Percentiles rank a stretch among this genome's conserved stretches.
Evolutionary conservation across 177 flowering plant genomes (phyloP).

Genomic region (Vitis hybrid): DNA sequence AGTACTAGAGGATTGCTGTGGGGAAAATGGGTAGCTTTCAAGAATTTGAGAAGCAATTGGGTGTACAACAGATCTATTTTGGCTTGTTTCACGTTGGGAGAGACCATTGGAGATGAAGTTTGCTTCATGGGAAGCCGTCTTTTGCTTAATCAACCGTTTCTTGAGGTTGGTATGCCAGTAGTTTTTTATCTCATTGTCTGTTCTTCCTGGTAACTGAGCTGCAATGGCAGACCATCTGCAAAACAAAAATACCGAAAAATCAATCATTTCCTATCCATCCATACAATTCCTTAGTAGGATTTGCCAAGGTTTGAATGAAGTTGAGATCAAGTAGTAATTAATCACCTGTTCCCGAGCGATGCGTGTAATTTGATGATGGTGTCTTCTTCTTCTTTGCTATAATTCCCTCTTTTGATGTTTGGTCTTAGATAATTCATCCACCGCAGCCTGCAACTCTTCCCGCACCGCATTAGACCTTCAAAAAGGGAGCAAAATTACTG

Average conservation of each 20-base stretch:
- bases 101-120: neutral
- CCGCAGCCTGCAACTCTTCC: slow-evolving; percentile 53
- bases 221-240: slow-evolving; percentile 45
- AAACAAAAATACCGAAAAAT: neutral
- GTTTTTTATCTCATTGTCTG: slow-evolving; percentile 41
- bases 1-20: slow-evolving; percentile 9
- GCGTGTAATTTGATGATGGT: slow-evolving; percentile 32
- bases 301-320: no score
- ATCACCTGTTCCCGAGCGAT: slow-evolving; percentile 30
- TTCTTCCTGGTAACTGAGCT: slow-evolving; percentile 33
- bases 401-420: slow-evolving; percentile 42
- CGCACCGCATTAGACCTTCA: slow-evolving; percentile 47
- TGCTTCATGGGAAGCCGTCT: neutral
- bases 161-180: slow-evolving; percentile 36
- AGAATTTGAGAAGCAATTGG: neutral
- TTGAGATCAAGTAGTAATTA: no score
- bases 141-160: slow-evolving; percentile 20
- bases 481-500: neutral
- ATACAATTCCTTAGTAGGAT: no score
- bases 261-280: neutral
- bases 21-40: slow-evolving; percentile 10
- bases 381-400: slow-evolving; percentile 36
- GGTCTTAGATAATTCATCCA: slow-evolving; percentile 53
- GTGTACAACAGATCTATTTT: neutral
- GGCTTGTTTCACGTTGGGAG: neutral